Conservation (phyloP, 1,284 basidiomycete species). For the Singerocomus rubriflavus region DNA sequence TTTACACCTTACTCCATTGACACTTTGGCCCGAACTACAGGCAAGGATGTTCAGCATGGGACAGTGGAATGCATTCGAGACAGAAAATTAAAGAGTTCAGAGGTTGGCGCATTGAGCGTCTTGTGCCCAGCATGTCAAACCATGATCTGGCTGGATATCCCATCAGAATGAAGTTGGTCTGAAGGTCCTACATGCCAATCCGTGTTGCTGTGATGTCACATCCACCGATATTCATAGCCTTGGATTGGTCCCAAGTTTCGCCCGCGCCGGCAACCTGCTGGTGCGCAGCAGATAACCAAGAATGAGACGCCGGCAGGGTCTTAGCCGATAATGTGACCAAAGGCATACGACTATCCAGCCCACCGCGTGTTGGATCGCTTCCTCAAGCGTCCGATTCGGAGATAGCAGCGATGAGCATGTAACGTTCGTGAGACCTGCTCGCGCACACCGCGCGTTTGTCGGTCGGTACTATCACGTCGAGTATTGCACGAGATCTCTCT, state of each 20-base stretch:
- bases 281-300: slow-evolving; percentile 24
- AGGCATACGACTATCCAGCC: slow-evolving; percentile 16
- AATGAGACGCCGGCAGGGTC: slow-evolving; percentile 21
- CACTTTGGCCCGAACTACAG: too few species aligned
- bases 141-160: slow-evolving; percentile 17
- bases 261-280: neutral
- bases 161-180: slow-evolving; percentile 8
- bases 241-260: slow-evolving; percentile 11
- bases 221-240: slow-evolving; percentile 7
- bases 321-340: slow-evolving; percentile 18
- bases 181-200: slow-evolving; percentile 20
- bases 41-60: too few species aligned
- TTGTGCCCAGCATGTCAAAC: slow-evolving; percentile 11
- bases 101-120: neutral
- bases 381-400: slow-evolving; percentile 13
- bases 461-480: neutral
- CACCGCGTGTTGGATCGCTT: slow-evolving; percentile 10
- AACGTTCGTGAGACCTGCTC: slow-evolving; percentile 2
- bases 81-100: too few species aligned
- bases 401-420: slow-evolving; percentile 14
- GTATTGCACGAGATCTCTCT: neutral
- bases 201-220: slow-evolving; percentile 10
- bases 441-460: neutral
- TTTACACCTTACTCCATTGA: too few species aligned
- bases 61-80: too few species aligned